Percentiles rank a stretch among this genome's conserved stretches.
Conservation (phyloP, 192 early-diverging fungal genomes). For the Podila horticola region DNA sequence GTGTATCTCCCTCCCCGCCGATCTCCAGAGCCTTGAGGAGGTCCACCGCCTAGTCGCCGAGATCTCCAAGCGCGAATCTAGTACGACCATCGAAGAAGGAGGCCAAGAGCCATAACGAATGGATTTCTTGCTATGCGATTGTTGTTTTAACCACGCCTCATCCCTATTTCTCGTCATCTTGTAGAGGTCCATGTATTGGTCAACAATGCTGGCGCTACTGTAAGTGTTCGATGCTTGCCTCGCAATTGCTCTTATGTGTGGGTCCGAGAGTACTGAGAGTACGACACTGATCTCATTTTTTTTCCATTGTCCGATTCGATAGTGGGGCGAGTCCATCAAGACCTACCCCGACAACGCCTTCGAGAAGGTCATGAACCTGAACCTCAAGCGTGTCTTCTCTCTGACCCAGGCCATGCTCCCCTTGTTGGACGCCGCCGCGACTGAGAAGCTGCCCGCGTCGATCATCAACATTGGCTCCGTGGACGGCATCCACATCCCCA, state of each 20-base stretch:
- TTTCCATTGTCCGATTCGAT: background rate
- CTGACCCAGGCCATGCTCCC: conserved; percentile 82
- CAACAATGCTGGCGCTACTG: conserved; percentile 84
- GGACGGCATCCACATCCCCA: conserved; percentile 67
- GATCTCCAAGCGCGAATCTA: conserved; percentile 67
- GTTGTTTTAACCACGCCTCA: background rate
- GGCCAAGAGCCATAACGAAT: too few species aligned
- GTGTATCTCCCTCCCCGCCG: conserved; percentile 79
- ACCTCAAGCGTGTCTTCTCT: conserved; percentile 84
- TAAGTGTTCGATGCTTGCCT: conserved; percentile 31
- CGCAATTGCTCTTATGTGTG: background rate
- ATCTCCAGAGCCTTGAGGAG: conserved; percentile 71
- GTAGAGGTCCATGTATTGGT: conserved; percentile 84
- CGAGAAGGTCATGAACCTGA: conserved; percentile 86
- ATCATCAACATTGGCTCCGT: conserved; percentile 95
- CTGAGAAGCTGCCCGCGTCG: conserved; percentile 64
- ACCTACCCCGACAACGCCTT: conserved; percentile 71
- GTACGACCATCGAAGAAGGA: conserved; percentile 52
- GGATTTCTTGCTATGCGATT: background rate
- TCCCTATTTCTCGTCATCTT: background rate
- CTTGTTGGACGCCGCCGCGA: conserved; percentile 69
- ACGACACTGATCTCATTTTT: background rate
- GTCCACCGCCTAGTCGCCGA: conserved; percentile 63
- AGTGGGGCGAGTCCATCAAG: conserved; percentile 63
- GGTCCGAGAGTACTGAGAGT: background rate